A percentile compares a stretch with the other conserved stretches of the same genome.
Conservation (phyloP, 371 early-diverging fungal species). For the Apophysomyces trapeziformis region DNA sequence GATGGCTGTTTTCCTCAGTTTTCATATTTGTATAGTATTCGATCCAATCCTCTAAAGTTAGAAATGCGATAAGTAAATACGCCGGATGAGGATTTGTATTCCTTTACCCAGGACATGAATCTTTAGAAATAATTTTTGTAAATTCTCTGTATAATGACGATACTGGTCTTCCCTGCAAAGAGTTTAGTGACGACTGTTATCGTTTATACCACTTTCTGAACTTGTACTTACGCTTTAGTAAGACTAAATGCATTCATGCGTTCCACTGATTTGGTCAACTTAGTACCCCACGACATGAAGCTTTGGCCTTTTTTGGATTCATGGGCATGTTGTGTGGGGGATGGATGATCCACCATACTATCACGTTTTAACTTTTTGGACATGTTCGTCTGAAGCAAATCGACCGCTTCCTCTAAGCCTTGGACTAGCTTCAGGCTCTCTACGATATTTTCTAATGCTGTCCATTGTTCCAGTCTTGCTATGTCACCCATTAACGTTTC, state of each 20-base stretch:
- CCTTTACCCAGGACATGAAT: constrained; percentile 43
- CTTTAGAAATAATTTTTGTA: constrained; percentile 42
- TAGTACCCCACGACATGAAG: constrained; percentile 54
- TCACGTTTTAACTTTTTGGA: constrained; percentile 49
- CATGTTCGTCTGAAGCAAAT: constrained; percentile 35
- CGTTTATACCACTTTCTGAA: neutral
- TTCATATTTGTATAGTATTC: constrained; percentile 29
- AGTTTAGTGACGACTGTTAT: no score
- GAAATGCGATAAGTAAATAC: neutral
- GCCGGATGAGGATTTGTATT: neutral
- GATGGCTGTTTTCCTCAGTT: constrained; percentile 27
- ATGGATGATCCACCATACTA: constrained; percentile 21
- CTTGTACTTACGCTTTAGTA: constrained; percentile 38
- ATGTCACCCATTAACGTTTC: constrained; percentile 43
- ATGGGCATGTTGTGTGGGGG: constrained; percentile 2
- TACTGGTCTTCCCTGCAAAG: constrained; percentile 45
- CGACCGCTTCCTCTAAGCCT: constrained; percentile 38
- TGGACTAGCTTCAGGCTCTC: constrained; percentile 39
- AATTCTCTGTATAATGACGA: constrained; percentile 45
- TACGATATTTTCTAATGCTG: constrained; percentile 34
- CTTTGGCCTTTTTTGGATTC: constrained; percentile 28
- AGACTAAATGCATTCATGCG: constrained; percentile 58
- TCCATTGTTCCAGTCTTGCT: constrained; percentile 41
- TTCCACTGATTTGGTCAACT: constrained; percentile 55
- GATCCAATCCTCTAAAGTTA: constrained; percentile 40